Base-by-base conservation (phyloP, 352 stramenopile species). In the Pythium diclinum region DNA sequence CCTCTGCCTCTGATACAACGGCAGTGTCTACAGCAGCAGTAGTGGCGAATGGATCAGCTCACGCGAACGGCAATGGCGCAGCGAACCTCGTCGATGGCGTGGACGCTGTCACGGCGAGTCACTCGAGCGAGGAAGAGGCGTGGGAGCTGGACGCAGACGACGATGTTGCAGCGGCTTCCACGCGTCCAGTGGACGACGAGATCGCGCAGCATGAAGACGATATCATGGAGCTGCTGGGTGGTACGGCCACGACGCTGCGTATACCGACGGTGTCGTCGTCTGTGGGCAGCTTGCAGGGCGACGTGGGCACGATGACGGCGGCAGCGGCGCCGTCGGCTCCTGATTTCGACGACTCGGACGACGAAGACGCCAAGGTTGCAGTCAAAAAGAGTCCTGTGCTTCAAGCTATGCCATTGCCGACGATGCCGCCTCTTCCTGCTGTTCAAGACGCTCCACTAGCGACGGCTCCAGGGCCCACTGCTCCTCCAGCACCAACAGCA, bases 121-220 rank as follows among this genome's bases (percentile, higher is more conserved):
- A 71, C 64, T 66, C 64, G 58, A 36, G 36, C 49, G 64, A 66
- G 44, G 64, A 48, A 1, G 48, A 52, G 1, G 63, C 28, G 30
- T 65, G 51, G 56, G 56, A 59, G 55, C 25, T 69, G 46, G 38
- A 59, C 33, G 40, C 42, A 3, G 48, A 17, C 1, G 48, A 17
- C 28, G 53, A 17, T 36, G 57, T 34, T n/a, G 13, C 10, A 14
- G 63, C 28, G 38, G 16, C 8, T 6, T 19, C 52, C 16, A 21
- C 28, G 16, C 59, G 23, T 30, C 65, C 49, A 36, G 59, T 70
- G 42, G 69, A 75, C 17, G 64, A 71, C 42, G 79, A 89, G 58
- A 86, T 90, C 63, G 65, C 49, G 25, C 73, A 79, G 48, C 81
- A 88, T 47, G 81, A 90, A 57, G 77, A 89, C 16, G 75, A 87